Conservation (phyloP, 129 eudicot genomes). For the Artemisia argyi region DNA sequence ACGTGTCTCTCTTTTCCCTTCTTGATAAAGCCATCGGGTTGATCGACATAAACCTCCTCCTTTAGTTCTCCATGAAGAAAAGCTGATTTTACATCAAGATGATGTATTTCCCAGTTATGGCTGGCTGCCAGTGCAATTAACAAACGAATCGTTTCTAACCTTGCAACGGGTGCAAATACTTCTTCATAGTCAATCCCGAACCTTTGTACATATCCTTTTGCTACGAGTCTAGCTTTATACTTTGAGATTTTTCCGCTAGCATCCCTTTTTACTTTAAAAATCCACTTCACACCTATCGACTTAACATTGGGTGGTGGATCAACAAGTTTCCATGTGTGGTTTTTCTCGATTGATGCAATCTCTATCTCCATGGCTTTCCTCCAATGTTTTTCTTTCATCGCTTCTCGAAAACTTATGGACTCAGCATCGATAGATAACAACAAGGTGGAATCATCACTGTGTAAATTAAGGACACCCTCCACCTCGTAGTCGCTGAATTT, state of each 20-base stretch:
- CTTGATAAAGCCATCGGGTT: neutral
- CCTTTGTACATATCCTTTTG: neutral
- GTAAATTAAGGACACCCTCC: neutral
- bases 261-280: neutral
- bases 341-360: neutral
- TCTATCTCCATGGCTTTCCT: too few relatives aligned
- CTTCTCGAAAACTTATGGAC: neutral
- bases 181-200: neutral
- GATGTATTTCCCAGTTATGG: neutral
- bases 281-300: neutral
- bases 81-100: constrained; percentile 5
- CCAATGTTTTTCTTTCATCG: neutral
- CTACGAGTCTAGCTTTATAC: neutral
- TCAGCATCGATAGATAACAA: neutral
- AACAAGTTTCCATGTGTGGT: neutral
- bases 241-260: neutral
- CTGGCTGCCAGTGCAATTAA: neutral
- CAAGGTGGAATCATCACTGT: neutral
- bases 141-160: neutral
- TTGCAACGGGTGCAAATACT: too few relatives aligned
- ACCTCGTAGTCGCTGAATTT: constrained; percentile 1
- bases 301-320: neutral
- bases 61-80: neutral
- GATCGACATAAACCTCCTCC: neutral
- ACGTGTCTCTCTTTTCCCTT: neutral